A percentile compares a stretch with the other conserved stretches of the same genome.
phyloP scores from a whole-genome alignment of 495 filamentous ascomycete species.

The Penicillium psychrofluorescens region DNA sequence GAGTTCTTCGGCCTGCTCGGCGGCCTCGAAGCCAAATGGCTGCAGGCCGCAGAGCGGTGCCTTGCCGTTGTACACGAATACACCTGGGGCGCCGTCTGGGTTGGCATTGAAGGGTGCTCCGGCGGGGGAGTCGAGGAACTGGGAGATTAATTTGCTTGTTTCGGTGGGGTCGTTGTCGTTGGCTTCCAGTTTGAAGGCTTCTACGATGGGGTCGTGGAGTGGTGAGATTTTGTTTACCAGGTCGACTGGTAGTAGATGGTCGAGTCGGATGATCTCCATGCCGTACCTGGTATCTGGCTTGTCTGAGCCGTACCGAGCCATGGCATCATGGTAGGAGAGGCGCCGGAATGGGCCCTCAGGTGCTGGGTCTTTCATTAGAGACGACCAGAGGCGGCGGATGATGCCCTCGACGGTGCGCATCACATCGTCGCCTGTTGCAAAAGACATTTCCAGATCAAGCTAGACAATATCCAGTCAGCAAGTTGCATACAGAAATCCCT shows the following conservation, averaged over 20 bases:
- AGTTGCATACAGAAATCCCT: too few species aligned
- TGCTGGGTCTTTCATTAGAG: conserved; percentile 32
- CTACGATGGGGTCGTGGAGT: conserved; percentile 54
- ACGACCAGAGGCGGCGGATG: conserved; percentile 50
- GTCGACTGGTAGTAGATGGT: conserved; percentile 54
- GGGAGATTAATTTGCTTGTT: conserved; percentile 51
- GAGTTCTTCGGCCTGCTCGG: conserved; percentile 47
- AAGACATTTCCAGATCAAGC: conserved; percentile 91
- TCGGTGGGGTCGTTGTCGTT: conserved; percentile 37
- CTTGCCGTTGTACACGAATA: conserved; percentile 63
- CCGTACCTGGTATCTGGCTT: conserved; percentile 79
- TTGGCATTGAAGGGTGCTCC: conserved; percentile 54
- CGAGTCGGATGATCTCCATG: conserved; percentile 54
- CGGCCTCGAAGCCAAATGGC: conserved; percentile 67
- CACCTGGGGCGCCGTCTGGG: conserved; percentile 62
- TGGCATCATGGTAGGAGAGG: conserved; percentile 69
- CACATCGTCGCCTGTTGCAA: conserved; percentile 65
- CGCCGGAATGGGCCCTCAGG: conserved; percentile 44
- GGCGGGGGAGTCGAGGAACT: conserved; percentile 62
- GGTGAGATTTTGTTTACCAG: conserved; percentile 66
- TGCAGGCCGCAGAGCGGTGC: conserved; percentile 68
- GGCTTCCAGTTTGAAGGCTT: conserved; percentile 58
- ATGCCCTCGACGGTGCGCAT: conserved; percentile 62
- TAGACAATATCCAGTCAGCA: conserved; percentile 19
- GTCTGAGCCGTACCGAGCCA: conserved; percentile 77